These are phyloP conservation scores for Blastocystis hominis DNA, from an alignment of 352 stramenopile species.

Conservation along the genomic window DNA sequence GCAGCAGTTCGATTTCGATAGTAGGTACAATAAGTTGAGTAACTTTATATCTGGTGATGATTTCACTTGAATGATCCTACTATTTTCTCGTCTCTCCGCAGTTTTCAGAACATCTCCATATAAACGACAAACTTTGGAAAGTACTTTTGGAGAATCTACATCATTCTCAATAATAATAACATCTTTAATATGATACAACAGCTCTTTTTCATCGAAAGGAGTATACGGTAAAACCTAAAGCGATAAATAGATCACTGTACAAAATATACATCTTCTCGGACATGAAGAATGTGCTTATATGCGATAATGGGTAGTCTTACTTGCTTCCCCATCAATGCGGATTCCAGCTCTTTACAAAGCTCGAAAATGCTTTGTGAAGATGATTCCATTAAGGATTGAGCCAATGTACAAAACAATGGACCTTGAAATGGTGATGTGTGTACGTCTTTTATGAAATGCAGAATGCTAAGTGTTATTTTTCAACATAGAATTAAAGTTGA, in stretches of 20 bases:
- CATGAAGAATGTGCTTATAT: not conserved
- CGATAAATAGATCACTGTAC: not conserved
- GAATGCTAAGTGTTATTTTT: too few relatives aligned
- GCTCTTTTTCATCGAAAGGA: not conserved
- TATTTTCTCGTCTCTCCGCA: not conserved
- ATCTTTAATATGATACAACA: not conserved
- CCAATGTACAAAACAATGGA: too few relatives aligned
- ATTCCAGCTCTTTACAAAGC: too few relatives aligned
- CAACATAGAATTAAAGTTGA: too few relatives aligned
- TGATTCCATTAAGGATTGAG: too few relatives aligned
- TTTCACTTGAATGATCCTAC: not conserved
- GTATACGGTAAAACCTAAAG: not conserved
- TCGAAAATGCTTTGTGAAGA: too few relatives aligned
- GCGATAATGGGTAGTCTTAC: too few relatives aligned
- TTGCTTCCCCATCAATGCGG: too few relatives aligned
- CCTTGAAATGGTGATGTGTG: too few relatives aligned
- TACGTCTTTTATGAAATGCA: too few relatives aligned
- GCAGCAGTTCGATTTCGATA: not conserved
- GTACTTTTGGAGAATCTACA: not conserved
- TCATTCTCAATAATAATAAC: not conserved
- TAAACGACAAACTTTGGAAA: not conserved
- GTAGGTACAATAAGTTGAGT: not conserved
- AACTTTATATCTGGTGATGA: not conserved
- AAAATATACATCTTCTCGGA: slow-evolving; percentile 9
- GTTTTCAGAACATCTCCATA: not conserved